phyloP scores from a whole-genome alignment of 768 basidiomycete genomes.

The Tulasnella sp. region DNA sequence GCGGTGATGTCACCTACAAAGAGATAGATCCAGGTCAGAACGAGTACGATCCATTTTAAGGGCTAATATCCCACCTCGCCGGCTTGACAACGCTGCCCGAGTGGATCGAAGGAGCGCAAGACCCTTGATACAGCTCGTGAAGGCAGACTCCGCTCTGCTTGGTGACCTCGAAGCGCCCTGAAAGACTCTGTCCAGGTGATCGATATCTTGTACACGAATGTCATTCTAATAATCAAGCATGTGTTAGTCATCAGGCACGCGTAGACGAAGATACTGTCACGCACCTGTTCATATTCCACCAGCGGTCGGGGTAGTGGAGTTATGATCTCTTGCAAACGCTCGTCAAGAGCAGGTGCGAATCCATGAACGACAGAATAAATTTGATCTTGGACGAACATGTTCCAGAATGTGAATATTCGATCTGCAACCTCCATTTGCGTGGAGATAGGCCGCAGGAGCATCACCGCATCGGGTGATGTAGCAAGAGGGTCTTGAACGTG shows the following conservation, averaged over 20 bases:
- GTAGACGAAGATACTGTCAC: not conserved
- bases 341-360: not conserved
- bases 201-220: not conserved
- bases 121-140: not conserved
- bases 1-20: not conserved
- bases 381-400: not conserved
- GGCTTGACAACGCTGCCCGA: not conserved
- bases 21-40: not conserved
- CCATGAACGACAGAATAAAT: not conserved
- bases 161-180: not conserved
- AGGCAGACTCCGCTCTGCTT: not conserved
- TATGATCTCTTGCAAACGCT: not conserved
- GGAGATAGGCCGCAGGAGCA: not conserved
- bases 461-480: not conserved
- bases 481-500: not conserved
- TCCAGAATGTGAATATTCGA: constrained; percentile 1
- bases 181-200: not conserved
- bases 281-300: not conserved
- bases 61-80: not conserved
- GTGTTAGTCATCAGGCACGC: not conserved
- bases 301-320: not conserved
- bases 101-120: not conserved
- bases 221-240: not conserved
- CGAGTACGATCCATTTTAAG: not conserved
- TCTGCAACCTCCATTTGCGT: not conserved